Evolutionary conservation across 345 rosid genomes (phyloP).

Genomic region (Chamaenerion angustifolium): DNA sequence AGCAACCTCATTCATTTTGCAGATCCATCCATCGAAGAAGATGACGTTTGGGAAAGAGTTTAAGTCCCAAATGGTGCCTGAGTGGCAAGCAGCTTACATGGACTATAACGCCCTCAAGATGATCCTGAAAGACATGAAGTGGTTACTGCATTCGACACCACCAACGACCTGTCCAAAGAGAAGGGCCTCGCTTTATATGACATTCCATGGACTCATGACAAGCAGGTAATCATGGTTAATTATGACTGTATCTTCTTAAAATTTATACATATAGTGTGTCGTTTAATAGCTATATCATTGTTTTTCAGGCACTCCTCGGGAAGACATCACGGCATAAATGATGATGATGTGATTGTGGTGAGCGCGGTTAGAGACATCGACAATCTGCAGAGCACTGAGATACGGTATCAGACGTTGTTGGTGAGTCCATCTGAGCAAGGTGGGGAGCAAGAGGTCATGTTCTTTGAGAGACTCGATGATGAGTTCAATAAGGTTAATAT

Average conservation of each 20-base stretch:
- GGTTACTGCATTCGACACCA: slow-evolving; percentile 4
- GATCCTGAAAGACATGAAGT: slow-evolving; percentile 32
- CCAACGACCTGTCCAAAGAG: slow-evolving; percentile 14
- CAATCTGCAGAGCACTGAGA: background rate
- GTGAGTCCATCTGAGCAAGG: slow-evolving; percentile 33
- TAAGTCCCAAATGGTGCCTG: slow-evolving; percentile 52
- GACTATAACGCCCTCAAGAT: slow-evolving; percentile 49
- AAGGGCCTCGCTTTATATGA: slow-evolving; percentile 35
- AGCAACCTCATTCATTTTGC: no score
- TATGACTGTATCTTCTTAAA: no score
- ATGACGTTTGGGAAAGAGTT: slow-evolving; percentile 87
- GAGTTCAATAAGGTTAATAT: slow-evolving; percentile 49
- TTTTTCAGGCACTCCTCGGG: no score
- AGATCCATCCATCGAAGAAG: no score
- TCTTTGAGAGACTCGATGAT: slow-evolving; percentile 43
- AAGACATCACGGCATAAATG: slow-evolving; percentile 6
- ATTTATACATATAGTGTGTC: no score
- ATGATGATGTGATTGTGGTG: slow-evolving; percentile 43
- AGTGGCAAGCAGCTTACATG: slow-evolving; percentile 81
- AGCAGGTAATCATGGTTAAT: slow-evolving; percentile 15
- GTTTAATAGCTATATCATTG: no score
- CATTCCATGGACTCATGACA: slow-evolving; percentile 66
- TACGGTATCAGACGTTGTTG: slow-evolving; percentile 26
- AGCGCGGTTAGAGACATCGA: slow-evolving; percentile 12
- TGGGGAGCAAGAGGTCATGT: slow-evolving; percentile 38